These are phyloP conservation scores for Leccinum truebloodii DNA, from an alignment of 768 basidiomycete species.

Conservation along the genomic window DNA sequence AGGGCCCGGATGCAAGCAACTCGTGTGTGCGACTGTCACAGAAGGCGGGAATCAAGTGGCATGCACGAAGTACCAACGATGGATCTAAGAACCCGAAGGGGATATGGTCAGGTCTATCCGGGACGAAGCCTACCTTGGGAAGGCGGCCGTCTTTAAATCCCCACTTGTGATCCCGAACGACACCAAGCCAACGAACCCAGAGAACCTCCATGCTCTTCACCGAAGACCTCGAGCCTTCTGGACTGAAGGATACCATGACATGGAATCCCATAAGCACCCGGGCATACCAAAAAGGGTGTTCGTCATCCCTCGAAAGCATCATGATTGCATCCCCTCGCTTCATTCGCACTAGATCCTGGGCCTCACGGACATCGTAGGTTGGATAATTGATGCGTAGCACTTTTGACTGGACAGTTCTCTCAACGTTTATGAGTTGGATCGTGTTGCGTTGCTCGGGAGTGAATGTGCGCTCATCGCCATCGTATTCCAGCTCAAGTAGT, in stretches of 20 bases:
- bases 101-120: background rate
- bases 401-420: background rate
- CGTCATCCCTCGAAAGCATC: background rate
- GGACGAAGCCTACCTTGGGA: background rate
- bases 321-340: background rate
- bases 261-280: background rate
- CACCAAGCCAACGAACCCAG: background rate
- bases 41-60: background rate
- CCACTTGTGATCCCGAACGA: background rate
- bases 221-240: accelerated
- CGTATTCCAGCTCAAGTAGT: slow-evolving; percentile 12
- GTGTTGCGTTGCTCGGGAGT: slow-evolving; percentile 1
- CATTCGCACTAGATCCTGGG: background rate
- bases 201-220: background rate
- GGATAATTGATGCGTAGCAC: slow-evolving; percentile 11
- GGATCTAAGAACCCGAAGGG: slow-evolving; percentile 4
- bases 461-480: slow-evolving; percentile 15
- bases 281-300: background rate
- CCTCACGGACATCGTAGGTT: slow-evolving; percentile 20
- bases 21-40: background rate
- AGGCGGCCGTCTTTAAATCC: background rate
- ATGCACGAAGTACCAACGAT: background rate
- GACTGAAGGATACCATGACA: background rate
- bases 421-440: background rate
- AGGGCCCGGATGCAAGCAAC: background rate